phyloP scores from a whole-genome alignment of 345 rosid genomes.

The Eucalyptus globulus region DNA sequence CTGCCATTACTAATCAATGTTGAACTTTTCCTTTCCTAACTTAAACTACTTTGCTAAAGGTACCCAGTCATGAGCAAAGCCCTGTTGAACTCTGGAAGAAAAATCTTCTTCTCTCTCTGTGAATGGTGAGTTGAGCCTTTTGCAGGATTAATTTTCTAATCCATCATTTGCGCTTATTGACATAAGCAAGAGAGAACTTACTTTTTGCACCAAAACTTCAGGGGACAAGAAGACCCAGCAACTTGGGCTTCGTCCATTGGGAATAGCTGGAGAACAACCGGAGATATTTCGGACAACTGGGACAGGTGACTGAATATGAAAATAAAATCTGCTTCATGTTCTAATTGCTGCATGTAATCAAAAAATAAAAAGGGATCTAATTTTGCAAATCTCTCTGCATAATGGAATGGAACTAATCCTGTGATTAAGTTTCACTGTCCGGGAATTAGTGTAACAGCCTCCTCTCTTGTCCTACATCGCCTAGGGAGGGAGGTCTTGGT shows the following conservation, averaged over 20 bases:
- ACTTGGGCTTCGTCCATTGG: conserved; percentile 47
- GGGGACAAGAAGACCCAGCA: conserved; percentile 65
- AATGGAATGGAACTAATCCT: neutral
- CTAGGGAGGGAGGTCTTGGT: no score
- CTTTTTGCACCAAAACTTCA: neutral
- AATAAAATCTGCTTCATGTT: neutral
- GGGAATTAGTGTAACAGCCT: neutral
- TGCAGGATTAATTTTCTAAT: neutral
- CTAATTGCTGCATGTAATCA: neutral
- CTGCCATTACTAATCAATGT: neutral
- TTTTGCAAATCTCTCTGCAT: neutral
- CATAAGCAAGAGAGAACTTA: neutral
- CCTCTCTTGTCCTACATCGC: no score
- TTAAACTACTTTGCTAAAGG: neutral
- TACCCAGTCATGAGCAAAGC: conserved; percentile 56
- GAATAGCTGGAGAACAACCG: conserved; percentile 68
- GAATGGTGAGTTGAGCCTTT: conserved; percentile 34
- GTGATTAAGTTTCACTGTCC: neutral
- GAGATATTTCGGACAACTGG: conserved; percentile 42
- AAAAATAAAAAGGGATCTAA: neutral
- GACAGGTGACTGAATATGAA: conserved; percentile 7
- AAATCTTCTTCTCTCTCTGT: conserved; percentile 45
- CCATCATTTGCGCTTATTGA: neutral
- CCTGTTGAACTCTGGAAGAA: conserved; percentile 30
- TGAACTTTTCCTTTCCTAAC: neutral